Percentiles rank a stretch among this genome's conserved stretches.
Conservation (phyloP, 2,329 filamentous ascomycete species). For the Chaetothyriales sp. region DNA sequence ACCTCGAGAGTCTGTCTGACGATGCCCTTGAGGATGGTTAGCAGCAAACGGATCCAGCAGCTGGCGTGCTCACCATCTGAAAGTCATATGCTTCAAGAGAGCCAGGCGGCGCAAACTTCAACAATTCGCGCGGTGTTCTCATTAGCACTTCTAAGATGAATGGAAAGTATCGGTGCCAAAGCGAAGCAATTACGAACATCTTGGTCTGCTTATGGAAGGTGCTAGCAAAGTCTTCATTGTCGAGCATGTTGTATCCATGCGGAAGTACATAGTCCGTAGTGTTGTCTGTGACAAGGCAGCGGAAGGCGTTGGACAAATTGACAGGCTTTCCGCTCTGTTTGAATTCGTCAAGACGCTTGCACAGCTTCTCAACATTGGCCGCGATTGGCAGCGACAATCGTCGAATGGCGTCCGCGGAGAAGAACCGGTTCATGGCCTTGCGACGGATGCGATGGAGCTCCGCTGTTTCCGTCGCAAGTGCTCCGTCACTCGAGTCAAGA, state of each 20-base stretch:
- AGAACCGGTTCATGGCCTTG: constrained; percentile 25
- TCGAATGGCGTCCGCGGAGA: constrained; percentile 18
- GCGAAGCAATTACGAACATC: constrained; percentile 12
- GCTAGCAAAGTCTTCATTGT: constrained; percentile 14
- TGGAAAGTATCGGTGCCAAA: constrained; percentile 14
- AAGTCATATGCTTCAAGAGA: constrained; percentile 9
- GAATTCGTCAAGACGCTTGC: constrained; percentile 10
- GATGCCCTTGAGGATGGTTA: constrained; percentile 1
- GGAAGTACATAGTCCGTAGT: constrained; percentile 16
- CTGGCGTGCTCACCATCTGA: constrained; percentile 8
- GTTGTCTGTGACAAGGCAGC: constrained; percentile 16
- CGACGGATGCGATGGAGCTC: constrained; percentile 22
- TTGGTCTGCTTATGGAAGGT: constrained; percentile 13
- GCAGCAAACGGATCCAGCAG: not conserved
- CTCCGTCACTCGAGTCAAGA: constrained; percentile 17
- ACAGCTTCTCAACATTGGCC: constrained; percentile 12
- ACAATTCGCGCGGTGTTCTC: constrained; percentile 12
- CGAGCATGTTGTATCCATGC: constrained; percentile 12
- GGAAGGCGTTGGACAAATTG: constrained; percentile 14
- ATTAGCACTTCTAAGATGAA: constrained; percentile 15
- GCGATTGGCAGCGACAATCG: not conserved
- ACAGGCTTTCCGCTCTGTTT: constrained; percentile 11
- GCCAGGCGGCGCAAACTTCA: constrained; percentile 1
- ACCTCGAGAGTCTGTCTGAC: not conserved
- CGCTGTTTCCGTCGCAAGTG: constrained; percentile 23